Percentiles rank a stretch among this genome's conserved stretches.
These are phyloP conservation scores for Lagenidium giganteum DNA, from an alignment of 352 stramenopile species.

Conservation along the genomic window DNA sequence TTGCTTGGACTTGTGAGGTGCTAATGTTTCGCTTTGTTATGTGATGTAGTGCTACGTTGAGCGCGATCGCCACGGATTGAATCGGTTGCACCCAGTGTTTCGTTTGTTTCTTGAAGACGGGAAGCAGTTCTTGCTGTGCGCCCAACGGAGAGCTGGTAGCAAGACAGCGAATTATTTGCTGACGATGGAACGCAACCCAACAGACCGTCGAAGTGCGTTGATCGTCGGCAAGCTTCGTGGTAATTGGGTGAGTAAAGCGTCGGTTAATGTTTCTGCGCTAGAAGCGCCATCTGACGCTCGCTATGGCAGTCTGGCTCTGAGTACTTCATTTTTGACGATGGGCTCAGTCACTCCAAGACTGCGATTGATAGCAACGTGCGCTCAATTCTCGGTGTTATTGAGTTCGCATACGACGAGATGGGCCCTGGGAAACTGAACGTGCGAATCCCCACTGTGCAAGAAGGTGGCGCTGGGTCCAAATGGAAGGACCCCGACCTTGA, in stretches of 20 bases:
- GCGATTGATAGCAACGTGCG: conserved; percentile 40
- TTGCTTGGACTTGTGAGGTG: neutral
- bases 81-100: conserved; percentile 49
- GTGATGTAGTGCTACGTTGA: conserved; percentile 42
- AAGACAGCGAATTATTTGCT: conserved; percentile 65
- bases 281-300: neutral
- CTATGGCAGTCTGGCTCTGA: conserved; percentile 36
- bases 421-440: conserved; percentile 42
- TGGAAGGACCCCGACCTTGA: conserved; percentile 27
- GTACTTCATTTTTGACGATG: conserved; percentile 56
- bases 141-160: conserved; percentile 42
- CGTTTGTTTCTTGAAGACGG: conserved; percentile 46
- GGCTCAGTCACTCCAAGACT: conserved; percentile 39
- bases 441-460: conserved; percentile 31
- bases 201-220: conserved; percentile 27
- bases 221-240: conserved; percentile 51
- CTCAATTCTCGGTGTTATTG: conserved; percentile 34
- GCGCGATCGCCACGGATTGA: conserved; percentile 39
- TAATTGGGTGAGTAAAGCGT: conserved; percentile 35
- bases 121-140: conserved; percentile 44
- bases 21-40: neutral
- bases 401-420: conserved; percentile 73
- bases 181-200: conserved; percentile 33
- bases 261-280: neutral
- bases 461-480: conserved; percentile 11